Conservation (phyloP, 805 yeast species). For the Limtongia smithiae region DNA sequence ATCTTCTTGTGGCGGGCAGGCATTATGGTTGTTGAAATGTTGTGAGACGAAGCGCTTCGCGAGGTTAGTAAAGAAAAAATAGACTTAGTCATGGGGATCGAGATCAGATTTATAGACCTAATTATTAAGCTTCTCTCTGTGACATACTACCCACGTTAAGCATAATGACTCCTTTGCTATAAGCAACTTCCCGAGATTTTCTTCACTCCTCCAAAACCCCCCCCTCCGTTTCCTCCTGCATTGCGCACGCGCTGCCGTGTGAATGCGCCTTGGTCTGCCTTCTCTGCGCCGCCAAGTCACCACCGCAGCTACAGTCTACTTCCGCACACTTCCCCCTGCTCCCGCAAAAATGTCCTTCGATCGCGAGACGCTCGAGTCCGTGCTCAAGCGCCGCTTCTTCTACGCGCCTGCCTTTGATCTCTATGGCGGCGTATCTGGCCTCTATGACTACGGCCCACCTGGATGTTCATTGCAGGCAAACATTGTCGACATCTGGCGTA, state of each 20-base stretch:
- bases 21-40: conserved; percentile 3
- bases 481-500: conserved; percentile 92
- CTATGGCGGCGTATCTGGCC: conserved; percentile 97
- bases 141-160: no score
- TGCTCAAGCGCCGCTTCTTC: conserved; percentile 91
- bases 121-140: no score
- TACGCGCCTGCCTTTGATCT: conserved; percentile 96
- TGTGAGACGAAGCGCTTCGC: no score
- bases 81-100: no score
- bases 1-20: conserved; percentile 17
- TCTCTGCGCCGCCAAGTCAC: neutral
- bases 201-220: no score
- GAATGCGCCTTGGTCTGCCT: neutral
- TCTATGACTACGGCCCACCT: conserved; percentile 98
- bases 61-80: no score
- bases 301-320: no score
- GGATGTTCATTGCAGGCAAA: conserved; percentile 98
- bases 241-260: neutral
- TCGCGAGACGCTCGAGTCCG: conserved; percentile 86
- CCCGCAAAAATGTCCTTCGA: conserved; percentile 44
- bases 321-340: no score
- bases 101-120: no score
- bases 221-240: no score
- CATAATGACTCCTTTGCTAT: no score
- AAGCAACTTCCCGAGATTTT: neutral